Percentiles rank a stretch among this genome's conserved stretches.
Conservation (phyloP, 805 yeast genomes). For the Sugiyamaella valdiviana region DNA sequence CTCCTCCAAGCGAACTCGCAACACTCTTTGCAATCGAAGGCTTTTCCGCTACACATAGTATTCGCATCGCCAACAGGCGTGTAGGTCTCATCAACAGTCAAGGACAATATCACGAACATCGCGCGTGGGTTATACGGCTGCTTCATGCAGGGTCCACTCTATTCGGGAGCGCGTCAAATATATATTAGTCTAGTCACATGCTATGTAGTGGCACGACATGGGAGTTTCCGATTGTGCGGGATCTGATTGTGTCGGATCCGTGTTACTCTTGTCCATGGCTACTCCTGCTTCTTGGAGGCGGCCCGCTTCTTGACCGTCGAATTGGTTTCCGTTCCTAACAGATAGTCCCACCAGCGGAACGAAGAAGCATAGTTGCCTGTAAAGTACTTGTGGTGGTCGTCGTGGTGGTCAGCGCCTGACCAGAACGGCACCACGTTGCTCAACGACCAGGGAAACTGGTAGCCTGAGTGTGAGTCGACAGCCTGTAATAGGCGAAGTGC, state of each 20-base stretch:
- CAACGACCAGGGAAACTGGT: constrained; percentile 95
- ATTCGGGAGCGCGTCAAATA: no score
- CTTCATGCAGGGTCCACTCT: background rate
- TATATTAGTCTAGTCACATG: no score
- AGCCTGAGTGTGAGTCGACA: constrained; percentile 95
- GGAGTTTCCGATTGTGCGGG: no score
- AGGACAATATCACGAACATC: background rate
- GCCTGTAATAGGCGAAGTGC: constrained; percentile 88
- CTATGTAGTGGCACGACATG: no score
- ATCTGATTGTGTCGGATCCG: no score
- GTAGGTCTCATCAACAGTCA: background rate
- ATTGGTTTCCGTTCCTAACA: constrained; percentile 59
- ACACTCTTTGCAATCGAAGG: constrained; percentile 90
- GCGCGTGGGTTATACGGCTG: background rate
- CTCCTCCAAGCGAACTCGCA: constrained; percentile 69
- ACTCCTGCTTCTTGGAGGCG: background rate
- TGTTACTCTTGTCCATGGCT: background rate
- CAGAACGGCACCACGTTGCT: constrained; percentile 89
- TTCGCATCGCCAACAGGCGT: constrained; percentile 44
- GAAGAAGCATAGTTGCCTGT: constrained; percentile 92
- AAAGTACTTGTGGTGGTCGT: constrained; percentile 92
- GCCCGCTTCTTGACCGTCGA: constrained; percentile 21
- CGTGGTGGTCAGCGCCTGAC: constrained; percentile 99
- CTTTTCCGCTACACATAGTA: constrained; percentile 95
- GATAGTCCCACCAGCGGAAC: constrained; percentile 93